Conservation (phyloP, 108 stramenopile genomes). For the Conticribra weissflogii region DNA sequence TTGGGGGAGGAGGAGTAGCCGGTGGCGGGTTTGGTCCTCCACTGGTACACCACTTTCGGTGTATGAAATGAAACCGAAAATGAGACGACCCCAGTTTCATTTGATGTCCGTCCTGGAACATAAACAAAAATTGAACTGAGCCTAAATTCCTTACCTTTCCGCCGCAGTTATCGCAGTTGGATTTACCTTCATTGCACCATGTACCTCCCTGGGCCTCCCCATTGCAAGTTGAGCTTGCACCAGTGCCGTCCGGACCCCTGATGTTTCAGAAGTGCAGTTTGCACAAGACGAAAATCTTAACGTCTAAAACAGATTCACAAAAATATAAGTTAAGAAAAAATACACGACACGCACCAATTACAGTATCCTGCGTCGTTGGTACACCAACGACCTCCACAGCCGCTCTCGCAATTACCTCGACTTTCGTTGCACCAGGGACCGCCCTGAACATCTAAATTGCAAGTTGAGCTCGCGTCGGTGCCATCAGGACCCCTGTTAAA, state of each 20-base stretch:
- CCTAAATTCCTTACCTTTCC: slow-evolving; percentile 1
- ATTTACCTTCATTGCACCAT: slow-evolving; percentile 19
- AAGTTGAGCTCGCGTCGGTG: slow-evolving; percentile 21
- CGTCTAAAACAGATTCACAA: neutral
- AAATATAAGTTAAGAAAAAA: neutral
- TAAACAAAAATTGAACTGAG: neutral
- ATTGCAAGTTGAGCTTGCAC: slow-evolving; percentile 20
- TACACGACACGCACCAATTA: neutral
- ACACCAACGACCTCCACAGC: slow-evolving; percentile 22
- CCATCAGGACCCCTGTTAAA: slow-evolving; percentile 15
- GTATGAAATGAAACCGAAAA: slow-evolving; percentile 3
- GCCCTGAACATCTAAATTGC: slow-evolving; percentile 28
- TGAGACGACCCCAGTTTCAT: slow-evolving; percentile 3
- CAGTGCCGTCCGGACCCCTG: slow-evolving; percentile 21
- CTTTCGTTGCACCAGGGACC: slow-evolving; percentile 30
- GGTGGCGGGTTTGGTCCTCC: neutral
- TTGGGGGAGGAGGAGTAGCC: slow-evolving; percentile 6
- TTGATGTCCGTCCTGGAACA: neutral
- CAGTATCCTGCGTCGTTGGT: slow-evolving; percentile 15
- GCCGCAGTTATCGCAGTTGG: slow-evolving; percentile 16
- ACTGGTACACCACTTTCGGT: neutral
- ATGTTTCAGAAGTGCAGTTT: neutral
- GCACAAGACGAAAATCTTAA: neutral
- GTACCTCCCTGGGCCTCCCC: slow-evolving; percentile 24
- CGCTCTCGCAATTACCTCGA: slow-evolving; percentile 7